phyloP scores from a whole-genome alignment of 1,284 basidiomycete genomes.

The Ganoderma multipileum region DNA sequence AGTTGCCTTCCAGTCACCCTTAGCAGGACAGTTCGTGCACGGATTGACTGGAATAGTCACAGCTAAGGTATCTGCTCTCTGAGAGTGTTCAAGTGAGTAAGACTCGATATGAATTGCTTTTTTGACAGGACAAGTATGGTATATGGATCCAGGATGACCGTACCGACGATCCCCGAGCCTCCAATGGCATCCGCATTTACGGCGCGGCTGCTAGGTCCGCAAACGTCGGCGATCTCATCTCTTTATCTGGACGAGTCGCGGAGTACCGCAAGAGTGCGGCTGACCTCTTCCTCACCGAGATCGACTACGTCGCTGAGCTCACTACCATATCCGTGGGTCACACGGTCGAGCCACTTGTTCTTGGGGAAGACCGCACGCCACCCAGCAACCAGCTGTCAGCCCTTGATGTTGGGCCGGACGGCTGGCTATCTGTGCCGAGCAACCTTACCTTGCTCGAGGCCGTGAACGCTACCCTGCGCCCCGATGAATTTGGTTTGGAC shows the following conservation, averaged over 20 bases:
- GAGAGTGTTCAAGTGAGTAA: neutral
- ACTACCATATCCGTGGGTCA: conserved; percentile 54
- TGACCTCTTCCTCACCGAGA: conserved; percentile 59
- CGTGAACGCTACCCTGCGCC: conserved; percentile 55
- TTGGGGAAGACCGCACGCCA: conserved; percentile 62
- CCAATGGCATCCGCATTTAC: conserved; percentile 62
- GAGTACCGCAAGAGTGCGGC: conserved; percentile 59
- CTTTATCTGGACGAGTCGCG: conserved; percentile 52
- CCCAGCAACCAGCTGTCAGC: conserved; percentile 57
- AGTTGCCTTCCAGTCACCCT: conserved; percentile 54
- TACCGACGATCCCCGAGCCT: conserved; percentile 52
- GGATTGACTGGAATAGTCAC: conserved; percentile 61
- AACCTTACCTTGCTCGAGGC: conserved; percentile 56
- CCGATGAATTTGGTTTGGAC: conserved; percentile 61
- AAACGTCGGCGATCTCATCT: conserved; percentile 57
- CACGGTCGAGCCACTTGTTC: conserved; percentile 52
- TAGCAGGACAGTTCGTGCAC: conserved; percentile 52
- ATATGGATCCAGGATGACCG: conserved; percentile 61
- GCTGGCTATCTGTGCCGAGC: conserved; percentile 62
- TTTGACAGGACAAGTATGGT: conserved; percentile 51
- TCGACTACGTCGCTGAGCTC: conserved; percentile 53
- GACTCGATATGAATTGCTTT: neutral
- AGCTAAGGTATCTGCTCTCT: conserved; percentile 50
- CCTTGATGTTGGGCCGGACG: conserved; percentile 59
- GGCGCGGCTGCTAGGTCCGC: conserved; percentile 49